Evolutionary conservation across 2,329 filamentous ascomycete genomes (phyloP).

Genomic region (Fusarium beomiforme): DNA sequence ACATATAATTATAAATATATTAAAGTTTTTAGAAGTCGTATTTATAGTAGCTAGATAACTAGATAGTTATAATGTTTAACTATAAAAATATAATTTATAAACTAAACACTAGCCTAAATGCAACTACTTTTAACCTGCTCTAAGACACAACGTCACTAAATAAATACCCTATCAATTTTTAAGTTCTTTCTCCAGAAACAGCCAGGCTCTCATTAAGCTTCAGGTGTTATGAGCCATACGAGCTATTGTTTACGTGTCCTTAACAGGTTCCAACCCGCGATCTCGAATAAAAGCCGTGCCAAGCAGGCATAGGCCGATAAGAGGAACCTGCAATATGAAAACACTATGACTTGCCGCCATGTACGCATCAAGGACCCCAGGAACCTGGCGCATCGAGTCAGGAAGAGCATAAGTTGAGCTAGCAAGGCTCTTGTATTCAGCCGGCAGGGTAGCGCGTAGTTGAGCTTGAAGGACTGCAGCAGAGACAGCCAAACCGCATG

Average conservation of each 20-base stretch:
- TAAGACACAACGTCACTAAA: too few relatives aligned
- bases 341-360: conserved; percentile 4
- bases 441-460: not conserved
- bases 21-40: too few relatives aligned
- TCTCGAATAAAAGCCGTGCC: not conserved
- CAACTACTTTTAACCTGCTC: too few relatives aligned
- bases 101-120: too few relatives aligned
- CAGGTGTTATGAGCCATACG: too few relatives aligned
- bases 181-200: too few relatives aligned
- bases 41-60: too few relatives aligned
- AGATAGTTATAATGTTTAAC: too few relatives aligned
- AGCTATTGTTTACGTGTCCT: not conserved
- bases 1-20: too few relatives aligned
- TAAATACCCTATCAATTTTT: too few relatives aligned
- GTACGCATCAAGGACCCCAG: not conserved
- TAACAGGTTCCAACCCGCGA: not conserved
- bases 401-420: not conserved
- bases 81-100: too few relatives aligned
- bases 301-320: not conserved
- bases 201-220: too few relatives aligned
- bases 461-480: not conserved
- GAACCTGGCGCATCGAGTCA: not conserved
- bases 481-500: not conserved
- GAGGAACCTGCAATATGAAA: not conserved
- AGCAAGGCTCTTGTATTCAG: not conserved